Conservation (phyloP, 1,284 basidiomycete species). For the Fomitopsis schrenkii region DNA sequence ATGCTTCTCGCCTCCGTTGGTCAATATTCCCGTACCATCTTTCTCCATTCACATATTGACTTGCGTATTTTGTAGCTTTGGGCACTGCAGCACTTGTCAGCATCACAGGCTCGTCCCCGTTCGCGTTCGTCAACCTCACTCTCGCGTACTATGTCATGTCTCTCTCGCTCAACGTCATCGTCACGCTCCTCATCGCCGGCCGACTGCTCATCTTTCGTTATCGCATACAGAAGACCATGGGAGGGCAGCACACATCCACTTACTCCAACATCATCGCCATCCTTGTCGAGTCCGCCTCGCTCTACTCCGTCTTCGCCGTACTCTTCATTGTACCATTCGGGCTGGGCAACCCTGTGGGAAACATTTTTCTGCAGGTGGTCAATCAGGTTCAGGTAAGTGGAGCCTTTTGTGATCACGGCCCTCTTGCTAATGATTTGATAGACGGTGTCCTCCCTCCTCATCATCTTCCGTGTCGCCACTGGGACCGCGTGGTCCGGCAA, state of each 20-base stretch:
- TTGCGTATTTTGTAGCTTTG: background rate
- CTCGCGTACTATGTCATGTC: constrained; percentile 13
- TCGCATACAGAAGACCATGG: constrained; percentile 8
- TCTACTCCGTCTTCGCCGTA: constrained; percentile 12
- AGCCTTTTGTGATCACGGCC: background rate
- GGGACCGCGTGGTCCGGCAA: background rate
- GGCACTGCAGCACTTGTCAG: background rate
- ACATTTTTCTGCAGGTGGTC: background rate
- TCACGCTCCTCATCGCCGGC: constrained; percentile 11
- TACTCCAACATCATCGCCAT: constrained; percentile 14
- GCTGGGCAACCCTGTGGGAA: background rate
- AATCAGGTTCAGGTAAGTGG: background rate
- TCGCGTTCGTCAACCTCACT: constrained; percentile 11
- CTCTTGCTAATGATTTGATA: background rate
- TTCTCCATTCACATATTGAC: too few relatives aligned
- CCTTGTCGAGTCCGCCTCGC: constrained; percentile 16
- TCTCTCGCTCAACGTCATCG: constrained; percentile 14
- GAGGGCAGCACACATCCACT: constrained; percentile 4
- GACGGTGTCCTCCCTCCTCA: background rate
- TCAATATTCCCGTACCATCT: background rate
- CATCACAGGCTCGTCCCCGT: constrained; percentile 2
- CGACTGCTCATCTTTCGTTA: constrained; percentile 7
- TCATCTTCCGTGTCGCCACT: background rate
- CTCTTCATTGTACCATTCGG: constrained; percentile 13
- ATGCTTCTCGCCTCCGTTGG: background rate